Percentiles rank a stretch among this genome's conserved stretches.
phyloP scores from a whole-genome alignment of 2,329 filamentous ascomycete genomes.

The Madurella fahalii region DNA sequence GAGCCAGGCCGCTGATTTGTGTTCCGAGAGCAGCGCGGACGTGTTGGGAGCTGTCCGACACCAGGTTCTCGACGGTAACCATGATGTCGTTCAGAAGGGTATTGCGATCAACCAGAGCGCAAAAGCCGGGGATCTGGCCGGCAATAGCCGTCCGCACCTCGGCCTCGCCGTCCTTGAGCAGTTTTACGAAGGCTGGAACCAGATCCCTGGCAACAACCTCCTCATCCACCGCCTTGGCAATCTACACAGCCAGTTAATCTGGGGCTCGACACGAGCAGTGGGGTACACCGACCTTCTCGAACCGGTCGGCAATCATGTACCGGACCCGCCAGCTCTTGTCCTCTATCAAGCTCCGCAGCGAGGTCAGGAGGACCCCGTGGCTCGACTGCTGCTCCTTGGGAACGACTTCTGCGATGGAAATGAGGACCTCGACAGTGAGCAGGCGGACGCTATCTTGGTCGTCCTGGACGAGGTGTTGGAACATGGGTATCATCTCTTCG shows the following conservation, averaged over 20 bases:
- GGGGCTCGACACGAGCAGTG: not conserved
- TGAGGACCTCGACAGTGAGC: constrained; percentile 92
- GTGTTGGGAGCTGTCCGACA: constrained; percentile 94
- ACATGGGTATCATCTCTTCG: constrained; percentile 98
- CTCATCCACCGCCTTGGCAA: constrained; percentile 96
- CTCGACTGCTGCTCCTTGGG: constrained; percentile 97
- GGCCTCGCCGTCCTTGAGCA: constrained; percentile 95
- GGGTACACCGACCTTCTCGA: constrained; percentile 71
- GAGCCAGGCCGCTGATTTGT: constrained; percentile 93
- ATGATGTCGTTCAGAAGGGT: constrained; percentile 94
- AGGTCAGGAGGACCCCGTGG: constrained; percentile 87
- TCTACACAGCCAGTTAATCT: constrained; percentile 48
- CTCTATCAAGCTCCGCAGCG: constrained; percentile 88
- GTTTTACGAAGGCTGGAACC: constrained; percentile 93
- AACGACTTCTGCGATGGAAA: constrained; percentile 93
- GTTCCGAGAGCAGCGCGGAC: constrained; percentile 92
- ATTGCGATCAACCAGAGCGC: constrained; percentile 78
- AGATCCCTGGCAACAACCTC: constrained; percentile 92
- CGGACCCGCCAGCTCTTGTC: constrained; percentile 99
- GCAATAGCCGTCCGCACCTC: constrained; percentile 96
- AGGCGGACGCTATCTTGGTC: constrained; percentile 97
- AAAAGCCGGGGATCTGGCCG: constrained; percentile 97
- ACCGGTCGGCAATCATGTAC: constrained; percentile 98
- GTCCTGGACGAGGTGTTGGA: constrained; percentile 92
- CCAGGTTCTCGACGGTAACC: constrained; percentile 91